phyloP scores from a whole-genome alignment of 768 basidiomycete genomes.

The Hericium coralloides region DNA sequence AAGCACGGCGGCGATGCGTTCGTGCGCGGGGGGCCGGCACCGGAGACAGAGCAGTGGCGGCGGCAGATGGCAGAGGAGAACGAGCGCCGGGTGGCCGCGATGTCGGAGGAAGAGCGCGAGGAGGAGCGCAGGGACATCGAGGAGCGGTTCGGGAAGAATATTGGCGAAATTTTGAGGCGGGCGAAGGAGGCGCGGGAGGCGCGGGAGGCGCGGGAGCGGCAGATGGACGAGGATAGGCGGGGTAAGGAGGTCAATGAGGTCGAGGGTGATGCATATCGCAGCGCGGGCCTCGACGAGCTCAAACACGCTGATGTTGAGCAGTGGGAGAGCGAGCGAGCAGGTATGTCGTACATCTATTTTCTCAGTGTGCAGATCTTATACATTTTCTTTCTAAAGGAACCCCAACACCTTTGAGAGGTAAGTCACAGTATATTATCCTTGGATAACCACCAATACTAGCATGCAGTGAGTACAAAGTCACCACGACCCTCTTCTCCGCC shows the following conservation, averaged over 20 bases:
- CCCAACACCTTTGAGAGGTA: not conserved
- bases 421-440: not conserved
- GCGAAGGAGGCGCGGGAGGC: conserved; percentile 40
- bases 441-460: not conserved
- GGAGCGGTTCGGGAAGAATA: conserved; percentile 60
- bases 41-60: conserved; percentile 32
- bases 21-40: not conserved
- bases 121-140: conserved; percentile 57
- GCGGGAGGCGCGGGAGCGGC: conserved; percentile 19
- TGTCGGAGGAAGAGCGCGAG: conserved; percentile 66
- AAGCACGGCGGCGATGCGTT: not conserved
- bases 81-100: conserved; percentile 44
- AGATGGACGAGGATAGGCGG: not conserved
- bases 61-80: conserved; percentile 62
- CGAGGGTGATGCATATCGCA: no score
- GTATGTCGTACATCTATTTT: not conserved
- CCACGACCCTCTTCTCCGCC: conserved; percentile 21
- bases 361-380: not conserved
- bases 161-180: conserved; percentile 52
- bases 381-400: not conserved
- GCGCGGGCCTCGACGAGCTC: no score
- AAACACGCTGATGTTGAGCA: no score
- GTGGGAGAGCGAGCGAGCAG: no score
- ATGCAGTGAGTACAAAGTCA: not conserved
- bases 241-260: no score